phyloP scores from a whole-genome alignment of 805 yeast genomes.

The Barnettozyma salicaria region DNA sequence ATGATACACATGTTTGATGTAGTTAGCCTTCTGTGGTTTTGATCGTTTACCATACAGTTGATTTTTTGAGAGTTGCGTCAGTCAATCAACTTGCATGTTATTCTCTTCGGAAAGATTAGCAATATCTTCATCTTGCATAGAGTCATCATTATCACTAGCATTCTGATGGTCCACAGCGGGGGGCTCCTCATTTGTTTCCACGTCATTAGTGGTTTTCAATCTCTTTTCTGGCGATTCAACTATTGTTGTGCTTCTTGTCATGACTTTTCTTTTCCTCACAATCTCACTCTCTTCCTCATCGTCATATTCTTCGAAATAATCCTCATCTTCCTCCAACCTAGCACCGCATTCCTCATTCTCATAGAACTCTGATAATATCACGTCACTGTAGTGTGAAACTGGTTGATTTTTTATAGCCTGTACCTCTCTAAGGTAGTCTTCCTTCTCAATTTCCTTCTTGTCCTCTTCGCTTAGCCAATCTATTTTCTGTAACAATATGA shows the following conservation, averaged over 20 bases:
- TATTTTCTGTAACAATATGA: slow-evolving; percentile 20
- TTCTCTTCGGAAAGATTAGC: slow-evolving; percentile 22
- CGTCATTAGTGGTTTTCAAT: slow-evolving; percentile 8
- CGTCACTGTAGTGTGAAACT: slow-evolving; percentile 6
- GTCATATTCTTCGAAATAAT: slow-evolving; percentile 5
- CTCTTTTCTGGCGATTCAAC: slow-evolving; percentile 22
- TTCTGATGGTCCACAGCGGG: slow-evolving; percentile 18
- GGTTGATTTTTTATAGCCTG: slow-evolving; percentile 6
- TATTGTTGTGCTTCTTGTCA: not conserved
- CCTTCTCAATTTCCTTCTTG: slow-evolving; percentile 18
- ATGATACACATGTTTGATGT: no score
- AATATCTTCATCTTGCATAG: slow-evolving; percentile 15
- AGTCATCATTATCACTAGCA: slow-evolving; percentile 25
- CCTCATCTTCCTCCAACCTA: slow-evolving; percentile 4
- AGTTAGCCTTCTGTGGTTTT: no score
- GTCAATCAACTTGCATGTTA: slow-evolving; percentile 21
- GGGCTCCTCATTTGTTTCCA: not conserved
- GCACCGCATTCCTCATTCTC: slow-evolving; percentile 3
- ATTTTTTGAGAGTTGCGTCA: no score
- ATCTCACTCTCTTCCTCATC: slow-evolving; percentile 5
- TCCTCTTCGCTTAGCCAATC: slow-evolving; percentile 25
- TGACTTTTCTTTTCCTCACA: slow-evolving; percentile 11
- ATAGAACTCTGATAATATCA: not conserved
- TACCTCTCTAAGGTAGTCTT: slow-evolving; percentile 13
- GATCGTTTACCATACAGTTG: no score